Evolutionary conservation across 208 protist genomes (phyloP).

Genomic region (Borovskyia barvae): DNA sequence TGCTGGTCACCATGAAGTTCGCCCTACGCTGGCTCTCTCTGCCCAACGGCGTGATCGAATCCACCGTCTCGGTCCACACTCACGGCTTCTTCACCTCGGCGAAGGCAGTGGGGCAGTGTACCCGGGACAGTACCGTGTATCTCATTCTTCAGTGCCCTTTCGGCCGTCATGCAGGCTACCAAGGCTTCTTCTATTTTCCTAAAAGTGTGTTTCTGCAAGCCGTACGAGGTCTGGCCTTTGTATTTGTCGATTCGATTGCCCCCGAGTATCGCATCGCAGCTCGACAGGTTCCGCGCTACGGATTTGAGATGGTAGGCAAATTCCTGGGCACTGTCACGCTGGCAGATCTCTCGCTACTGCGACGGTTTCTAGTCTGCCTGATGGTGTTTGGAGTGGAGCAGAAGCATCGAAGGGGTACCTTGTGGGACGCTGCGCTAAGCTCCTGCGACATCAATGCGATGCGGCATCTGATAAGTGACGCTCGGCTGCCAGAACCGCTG

Average conservation of each 20-base stretch:
- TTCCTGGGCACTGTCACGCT: neutral
- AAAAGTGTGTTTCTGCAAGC: conserved; percentile 59
- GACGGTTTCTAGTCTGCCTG: conserved; percentile 11
- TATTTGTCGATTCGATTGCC: conserved; percentile 45
- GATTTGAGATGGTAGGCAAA: conserved; percentile 12
- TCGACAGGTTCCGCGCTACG: conserved; percentile 8
- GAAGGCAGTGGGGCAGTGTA: conserved; percentile 71
- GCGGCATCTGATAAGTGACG: conserved; percentile 2
- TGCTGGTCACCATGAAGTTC: conserved; percentile 69
- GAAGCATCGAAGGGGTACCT: neutral
- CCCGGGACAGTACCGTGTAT: conserved; percentile 50
- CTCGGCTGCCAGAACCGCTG: conserved; percentile 3
- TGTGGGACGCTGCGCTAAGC: neutral
- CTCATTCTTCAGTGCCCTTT: conserved; percentile 81
- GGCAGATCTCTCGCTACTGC: conserved; percentile 4
- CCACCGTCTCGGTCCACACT: conserved; percentile 17
- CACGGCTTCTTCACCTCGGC: conserved; percentile 70
- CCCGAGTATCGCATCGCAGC: conserved; percentile 17
- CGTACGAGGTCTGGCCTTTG: conserved; percentile 38
- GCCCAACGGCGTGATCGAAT: conserved; percentile 52
- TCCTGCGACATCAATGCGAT: conserved; percentile 3
- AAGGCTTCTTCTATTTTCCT: conserved; percentile 68
- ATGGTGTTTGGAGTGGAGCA: conserved; percentile 2
- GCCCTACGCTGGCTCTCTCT: conserved; percentile 55
- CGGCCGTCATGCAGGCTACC: conserved; percentile 37